Evolutionary conservation across 164 flowering plant genomes (phyloP).

Genomic region (Tinospora cordifolia): DNA sequence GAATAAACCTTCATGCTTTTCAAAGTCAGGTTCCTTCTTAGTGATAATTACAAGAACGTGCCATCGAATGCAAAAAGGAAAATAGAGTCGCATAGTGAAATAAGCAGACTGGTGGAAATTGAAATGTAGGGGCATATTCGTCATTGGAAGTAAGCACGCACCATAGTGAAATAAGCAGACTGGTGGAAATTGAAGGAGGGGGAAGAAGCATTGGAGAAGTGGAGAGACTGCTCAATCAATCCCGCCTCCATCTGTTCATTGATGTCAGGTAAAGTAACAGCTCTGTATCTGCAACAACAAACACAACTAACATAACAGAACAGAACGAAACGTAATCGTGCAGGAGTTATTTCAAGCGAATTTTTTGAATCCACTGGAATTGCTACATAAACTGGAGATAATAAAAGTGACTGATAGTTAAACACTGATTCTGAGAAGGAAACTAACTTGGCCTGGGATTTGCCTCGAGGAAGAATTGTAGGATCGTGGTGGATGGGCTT

Average conservation of each 20-base stretch:
- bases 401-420: too few species aligned
- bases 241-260: slow-evolving; percentile 25
- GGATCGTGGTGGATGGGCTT: slow-evolving; percentile 55
- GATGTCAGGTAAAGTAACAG: slow-evolving; percentile 59
- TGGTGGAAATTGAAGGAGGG: slow-evolving; percentile 40
- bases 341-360: too few species aligned
- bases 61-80: not conserved
- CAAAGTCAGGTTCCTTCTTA: not conserved
- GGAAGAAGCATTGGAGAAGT: slow-evolving; percentile 23
- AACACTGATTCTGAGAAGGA: not conserved
- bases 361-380: too few species aligned
- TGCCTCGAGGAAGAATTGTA: slow-evolving; percentile 73
- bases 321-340: not conserved
- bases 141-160: slow-evolving; percentile 14
- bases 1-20: not conserved
- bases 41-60: not conserved
- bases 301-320: not conserved
- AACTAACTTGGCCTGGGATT: slow-evolving; percentile 75
- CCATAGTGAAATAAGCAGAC: slow-evolving; percentile 52
- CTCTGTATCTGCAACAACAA: slow-evolving; percentile 43
- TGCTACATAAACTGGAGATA: too few species aligned
- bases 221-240: slow-evolving; percentile 34
- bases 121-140: not conserved
- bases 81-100: not conserved
- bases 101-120: not conserved